A percentile compares a stretch with the other conserved stretches of the same genome.
phyloP scores from a whole-genome alignment of 345 rosid genomes.

The Lumnitzera racemosa region DNA sequence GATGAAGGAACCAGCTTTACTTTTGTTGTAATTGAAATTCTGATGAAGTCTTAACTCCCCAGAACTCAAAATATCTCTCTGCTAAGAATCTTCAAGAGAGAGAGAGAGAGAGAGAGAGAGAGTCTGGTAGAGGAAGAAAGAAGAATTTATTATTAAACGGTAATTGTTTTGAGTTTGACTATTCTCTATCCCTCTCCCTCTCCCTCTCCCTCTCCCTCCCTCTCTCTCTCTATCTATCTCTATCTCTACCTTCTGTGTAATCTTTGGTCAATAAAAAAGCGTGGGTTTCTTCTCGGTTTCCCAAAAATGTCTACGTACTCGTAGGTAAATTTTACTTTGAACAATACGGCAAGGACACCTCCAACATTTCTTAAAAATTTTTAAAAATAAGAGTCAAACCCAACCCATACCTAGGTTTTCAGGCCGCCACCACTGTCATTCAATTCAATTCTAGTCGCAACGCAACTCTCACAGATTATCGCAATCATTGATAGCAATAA shows the following conservation, averaged over 20 bases:
- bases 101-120: conserved; percentile 9
- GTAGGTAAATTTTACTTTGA: not conserved
- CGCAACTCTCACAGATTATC: no score
- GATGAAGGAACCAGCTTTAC: no score
- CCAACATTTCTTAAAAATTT: no score
- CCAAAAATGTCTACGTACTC: conserved; percentile 13
- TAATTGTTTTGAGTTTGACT: conserved; percentile 53
- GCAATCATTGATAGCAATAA: no score
- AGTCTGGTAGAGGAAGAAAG: conserved; percentile 10
- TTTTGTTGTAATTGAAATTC: not conserved
- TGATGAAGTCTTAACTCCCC: not conserved
- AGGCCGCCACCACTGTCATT: no score
- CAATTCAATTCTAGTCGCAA: no score
- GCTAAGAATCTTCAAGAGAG: conserved; percentile 8
- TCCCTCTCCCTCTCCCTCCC: conserved; percentile 5
- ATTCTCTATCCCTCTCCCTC: conserved; percentile 13
- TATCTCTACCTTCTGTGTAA: no score
- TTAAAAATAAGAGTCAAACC: no score
- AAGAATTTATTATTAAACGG: conserved; percentile 41
- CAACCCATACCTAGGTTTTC: no score
- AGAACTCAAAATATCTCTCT: conserved; percentile 8
- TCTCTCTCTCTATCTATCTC: no score
- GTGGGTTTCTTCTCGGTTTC: conserved; percentile 21
- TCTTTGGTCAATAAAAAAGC: not conserved
- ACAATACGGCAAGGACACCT: no score